Conservation (phyloP, 805 yeast genomes). For the Candida corydali region DNA sequence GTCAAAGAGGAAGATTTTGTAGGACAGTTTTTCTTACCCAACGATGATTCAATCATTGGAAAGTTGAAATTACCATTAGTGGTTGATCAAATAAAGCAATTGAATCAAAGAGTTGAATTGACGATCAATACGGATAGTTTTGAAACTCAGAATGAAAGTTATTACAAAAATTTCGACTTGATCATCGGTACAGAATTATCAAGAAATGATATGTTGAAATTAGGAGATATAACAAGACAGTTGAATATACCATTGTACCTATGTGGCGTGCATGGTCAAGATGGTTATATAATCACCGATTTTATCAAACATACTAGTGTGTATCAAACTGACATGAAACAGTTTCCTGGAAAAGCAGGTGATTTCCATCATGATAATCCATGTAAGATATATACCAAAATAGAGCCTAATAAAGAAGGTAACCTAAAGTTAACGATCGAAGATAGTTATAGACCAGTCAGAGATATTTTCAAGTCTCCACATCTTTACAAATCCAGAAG, state of each 20-base stretch:
- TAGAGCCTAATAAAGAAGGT: slow-evolving; percentile 30
- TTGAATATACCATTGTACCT: slow-evolving; percentile 63
- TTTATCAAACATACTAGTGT: slow-evolving; percentile 51
- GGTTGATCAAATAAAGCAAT: slow-evolving; percentile 53
- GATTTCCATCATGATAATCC: neutral
- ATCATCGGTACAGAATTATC: slow-evolving; percentile 70
- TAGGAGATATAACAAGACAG: slow-evolving; percentile 57
- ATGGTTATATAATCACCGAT: slow-evolving; percentile 79
- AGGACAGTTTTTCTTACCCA: slow-evolving; percentile 68
- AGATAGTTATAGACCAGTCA: slow-evolving; percentile 35
- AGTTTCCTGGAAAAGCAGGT: neutral
- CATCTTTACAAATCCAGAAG: slow-evolving; percentile 36
- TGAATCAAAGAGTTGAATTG: slow-evolving; percentile 76
- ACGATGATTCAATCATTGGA: slow-evolving; percentile 53
- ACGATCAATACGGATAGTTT: slow-evolving; percentile 34
- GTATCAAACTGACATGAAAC: neutral
- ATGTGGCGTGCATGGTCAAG: slow-evolving; percentile 71
- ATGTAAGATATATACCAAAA: slow-evolving; percentile 13
- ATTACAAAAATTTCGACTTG: slow-evolving; percentile 56
- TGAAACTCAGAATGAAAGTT: slow-evolving; percentile 20
- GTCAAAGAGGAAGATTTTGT: slow-evolving; percentile 63
- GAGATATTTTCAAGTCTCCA: slow-evolving; percentile 28
- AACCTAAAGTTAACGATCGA: slow-evolving; percentile 39
- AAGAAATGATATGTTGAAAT: slow-evolving; percentile 31
- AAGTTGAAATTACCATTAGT: slow-evolving; percentile 51